Percentiles rank a stretch among this genome's conserved stretches.
Conservation (phyloP, 2,329 filamentous ascomycete species). For the Zarea fungicola region DNA sequence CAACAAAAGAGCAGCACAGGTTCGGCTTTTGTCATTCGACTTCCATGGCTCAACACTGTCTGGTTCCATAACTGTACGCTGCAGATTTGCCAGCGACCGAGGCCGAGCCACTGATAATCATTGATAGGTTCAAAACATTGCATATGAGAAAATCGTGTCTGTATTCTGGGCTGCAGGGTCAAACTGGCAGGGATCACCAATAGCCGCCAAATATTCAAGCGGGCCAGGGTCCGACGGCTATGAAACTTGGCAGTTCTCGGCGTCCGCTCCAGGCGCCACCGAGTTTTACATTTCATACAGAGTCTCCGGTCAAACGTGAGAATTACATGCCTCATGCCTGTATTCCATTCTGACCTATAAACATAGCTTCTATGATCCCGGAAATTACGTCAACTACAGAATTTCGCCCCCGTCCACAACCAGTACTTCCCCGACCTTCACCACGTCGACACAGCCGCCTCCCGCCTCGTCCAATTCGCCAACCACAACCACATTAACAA, state of each 20-base stretch:
- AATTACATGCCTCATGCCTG: background rate
- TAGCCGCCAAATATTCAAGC: conserved; percentile 1
- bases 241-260: conserved; percentile 4
- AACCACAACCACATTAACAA: background rate
- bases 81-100: background rate
- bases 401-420: background rate
- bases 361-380: background rate
- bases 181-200: background rate
- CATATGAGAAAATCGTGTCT: background rate
- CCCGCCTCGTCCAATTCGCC: background rate
- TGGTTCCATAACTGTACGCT: background rate
- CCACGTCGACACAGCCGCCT: background rate
- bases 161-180: conserved; percentile 1
- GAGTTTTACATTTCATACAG: conserved; percentile 6
- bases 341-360: background rate
- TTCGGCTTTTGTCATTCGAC: background rate
- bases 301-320: background rate
- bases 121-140: conserved; percentile 8
- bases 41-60: background rate
- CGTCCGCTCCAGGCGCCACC: background rate
- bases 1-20: background rate
- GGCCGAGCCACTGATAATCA: background rate
- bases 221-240: background rate
- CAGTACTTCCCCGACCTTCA: background rate
- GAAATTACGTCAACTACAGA: conserved; percentile 6